Base-by-base conservation (phyloP, 192 early-diverging fungal genomes). In the Coemansia sp. region DNA sequence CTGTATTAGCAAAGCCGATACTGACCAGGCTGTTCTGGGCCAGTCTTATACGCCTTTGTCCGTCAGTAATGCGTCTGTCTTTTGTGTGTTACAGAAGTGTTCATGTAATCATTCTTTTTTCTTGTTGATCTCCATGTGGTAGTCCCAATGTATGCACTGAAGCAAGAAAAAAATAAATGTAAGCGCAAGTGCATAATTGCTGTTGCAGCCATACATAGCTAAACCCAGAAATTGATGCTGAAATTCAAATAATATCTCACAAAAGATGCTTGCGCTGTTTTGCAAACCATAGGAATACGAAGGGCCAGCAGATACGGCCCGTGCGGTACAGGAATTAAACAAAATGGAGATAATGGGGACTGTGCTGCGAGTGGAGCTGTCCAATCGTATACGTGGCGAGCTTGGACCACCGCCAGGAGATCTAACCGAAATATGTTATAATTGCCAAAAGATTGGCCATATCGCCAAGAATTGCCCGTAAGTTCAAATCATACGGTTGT, bases 381-480 rank as follows among this genome's bases (percentile, higher is more conserved):
- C 76, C 8, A 77, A 77, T 49, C 65, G 66, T n/a, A 46, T 64
- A 50, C 70, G 70, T 8, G 71, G 71, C 4, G 56, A 61, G 42
- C 17, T 9, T 40, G 76, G 76, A 5, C 76, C 76, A 6, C 63
- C 71, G 12, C 76, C 71, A 1, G 76, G 76, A 32, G 71, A 77
- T 50, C 59, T 62, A 16, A 65, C 38, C 42, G 76, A 77, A 22
- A 67, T 44, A 13, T 77, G 76, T 39, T 77, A 77, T 51, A 72
- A 66, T 14, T 77, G 70, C 51, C 65, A 65, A 54, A 43, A 68
- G 20, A 44, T 77, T 20, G 75, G 75, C 1, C 75, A 77, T 49
- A 77, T 77, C 43, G 65, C 75, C 49, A 71, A 69, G 55, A 72
- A 72, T 32, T 77, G 75, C 61, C 70, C 65, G 75, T 77, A 72